Base-by-base conservation (phyloP, 768 basidiomycete species). In the Trametes cinnabarina region DNA sequence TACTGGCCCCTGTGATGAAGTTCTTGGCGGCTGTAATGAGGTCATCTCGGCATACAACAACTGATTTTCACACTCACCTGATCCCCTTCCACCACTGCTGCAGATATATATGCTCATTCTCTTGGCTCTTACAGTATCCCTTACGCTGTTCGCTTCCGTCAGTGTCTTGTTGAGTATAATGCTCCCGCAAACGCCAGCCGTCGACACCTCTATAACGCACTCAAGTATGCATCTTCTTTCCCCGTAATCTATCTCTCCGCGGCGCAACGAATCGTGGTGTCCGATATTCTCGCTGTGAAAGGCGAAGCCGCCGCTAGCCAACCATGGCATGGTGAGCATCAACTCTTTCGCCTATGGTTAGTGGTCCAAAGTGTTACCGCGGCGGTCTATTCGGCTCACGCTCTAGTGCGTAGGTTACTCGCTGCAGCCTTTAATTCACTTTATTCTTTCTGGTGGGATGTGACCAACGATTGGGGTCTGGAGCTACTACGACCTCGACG, bases 361-460 rank as follows among this genome's bases (percentile, higher is more conserved):
- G 84, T 68, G 14, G 2, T 48, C 9, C 19, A 30, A 54, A 19
- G 15, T 65, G 15, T 37, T 28, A 9, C n/a, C 20, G n/a, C n/a
- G n/a, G n/a, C n/a, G n/a, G n/a, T n/a, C 43, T 12, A 4, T 43
- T 25, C 34, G 28, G 35, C 4, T 7, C 8, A 34, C 62, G n/a
- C 30, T 10, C 25, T 23, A 26, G 43, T 39, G 19, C 34, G n/a
- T 40, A 96, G 94, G 94, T 72, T 98, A 15, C 72, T 97, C 43
- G 83, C 87, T 10, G 94, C 92, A 22, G 79, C 83, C 34, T 71
- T 96, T 66, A 98, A 98, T 72, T 96, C 95, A 3, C 71, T 90
- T 28, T 99, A 93, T 72, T 95, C 94, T 3, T 98, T 96, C 72
- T 99, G 94, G 92, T 99, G 97, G 97, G 97, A 98, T 73, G 82